These are phyloP conservation scores for Dichotomopilus funicola DNA, from an alignment of 2,329 filamentous ascomycete species.

Conservation along the genomic window DNA sequence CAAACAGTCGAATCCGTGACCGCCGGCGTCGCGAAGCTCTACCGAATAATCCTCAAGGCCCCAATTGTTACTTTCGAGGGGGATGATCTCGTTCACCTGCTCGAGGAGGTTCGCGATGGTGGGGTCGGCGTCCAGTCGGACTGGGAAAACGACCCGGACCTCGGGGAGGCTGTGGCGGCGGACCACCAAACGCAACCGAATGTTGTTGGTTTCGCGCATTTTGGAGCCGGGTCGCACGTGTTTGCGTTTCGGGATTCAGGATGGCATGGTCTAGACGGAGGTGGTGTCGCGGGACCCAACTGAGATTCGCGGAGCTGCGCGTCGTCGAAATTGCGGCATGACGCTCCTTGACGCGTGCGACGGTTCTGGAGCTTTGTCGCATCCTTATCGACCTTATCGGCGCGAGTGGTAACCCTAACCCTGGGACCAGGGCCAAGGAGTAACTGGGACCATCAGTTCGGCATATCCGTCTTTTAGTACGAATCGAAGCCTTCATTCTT, in stretches of 20 bases:
- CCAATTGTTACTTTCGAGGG: constrained; percentile 76
- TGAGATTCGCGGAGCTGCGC: too few species aligned
- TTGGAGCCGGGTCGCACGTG: not conserved
- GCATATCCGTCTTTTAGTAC: too few species aligned
- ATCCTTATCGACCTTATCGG: too few species aligned
- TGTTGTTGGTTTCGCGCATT: constrained; percentile 34
- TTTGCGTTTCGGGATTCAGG: not conserved
- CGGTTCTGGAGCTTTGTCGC: too few species aligned
- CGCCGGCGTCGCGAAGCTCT: constrained; percentile 53
- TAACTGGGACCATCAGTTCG: too few species aligned
- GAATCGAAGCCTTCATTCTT: too few species aligned
- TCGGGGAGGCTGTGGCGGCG: constrained; percentile 68
- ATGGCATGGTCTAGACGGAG: not conserved
- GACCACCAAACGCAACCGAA: constrained; percentile 70
- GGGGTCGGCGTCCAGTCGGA: constrained; percentile 49
- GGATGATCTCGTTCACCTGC: constrained; percentile 71
- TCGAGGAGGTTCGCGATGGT: constrained; percentile 73
- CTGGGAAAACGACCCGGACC: constrained; percentile 64
- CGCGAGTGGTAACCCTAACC: too few species aligned
- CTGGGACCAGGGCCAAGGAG: too few species aligned
- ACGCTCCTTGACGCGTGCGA: too few species aligned
- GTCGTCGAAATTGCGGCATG: too few species aligned
- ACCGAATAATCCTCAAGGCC: constrained; percentile 86
- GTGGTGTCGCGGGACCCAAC: too few species aligned
- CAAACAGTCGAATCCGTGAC: constrained; percentile 72